Percentiles rank a stretch among this genome's conserved stretches.
phyloP scores from a whole-genome alignment of 2,329 filamentous ascomycete genomes.

The Cordyceps cateniannulata region DNA sequence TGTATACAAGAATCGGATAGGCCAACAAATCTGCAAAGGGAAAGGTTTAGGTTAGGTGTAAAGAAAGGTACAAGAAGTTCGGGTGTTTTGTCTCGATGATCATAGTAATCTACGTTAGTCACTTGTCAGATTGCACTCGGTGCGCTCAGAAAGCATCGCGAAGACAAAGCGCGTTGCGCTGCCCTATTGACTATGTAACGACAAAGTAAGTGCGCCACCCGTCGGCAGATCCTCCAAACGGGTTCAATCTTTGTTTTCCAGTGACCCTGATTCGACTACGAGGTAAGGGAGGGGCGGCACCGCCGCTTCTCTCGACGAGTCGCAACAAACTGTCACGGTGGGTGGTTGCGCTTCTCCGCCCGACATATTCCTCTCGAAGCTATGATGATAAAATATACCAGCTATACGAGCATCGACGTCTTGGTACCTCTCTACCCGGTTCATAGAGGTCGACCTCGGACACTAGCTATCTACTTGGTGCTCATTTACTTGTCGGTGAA shows the following conservation, averaged over 20 bases:
- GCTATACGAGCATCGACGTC: background rate
- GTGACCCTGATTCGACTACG: background rate
- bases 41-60: background rate
- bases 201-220: too few relatives aligned
- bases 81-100: too few relatives aligned
- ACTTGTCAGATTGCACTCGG: background rate
- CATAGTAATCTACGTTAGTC: too few relatives aligned
- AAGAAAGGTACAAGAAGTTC: background rate
- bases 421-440: background rate
- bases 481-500: background rate
- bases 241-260: background rate
- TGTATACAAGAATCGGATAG: background rate
- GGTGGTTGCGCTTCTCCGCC: background rate
- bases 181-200: too few relatives aligned
- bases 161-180: background rate
- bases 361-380: background rate
- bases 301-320: too few relatives aligned
- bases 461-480: background rate
- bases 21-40: background rate
- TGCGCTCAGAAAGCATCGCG: background rate
- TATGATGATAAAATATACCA: background rate
- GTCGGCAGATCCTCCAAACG: background rate
- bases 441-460: background rate
- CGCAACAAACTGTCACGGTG: background rate
- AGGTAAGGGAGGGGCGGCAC: too few relatives aligned